These are phyloP conservation scores for Berkeleyomyces basicola DNA, from an alignment of 2,329 filamentous ascomycete species.

Conservation along the genomic window DNA sequence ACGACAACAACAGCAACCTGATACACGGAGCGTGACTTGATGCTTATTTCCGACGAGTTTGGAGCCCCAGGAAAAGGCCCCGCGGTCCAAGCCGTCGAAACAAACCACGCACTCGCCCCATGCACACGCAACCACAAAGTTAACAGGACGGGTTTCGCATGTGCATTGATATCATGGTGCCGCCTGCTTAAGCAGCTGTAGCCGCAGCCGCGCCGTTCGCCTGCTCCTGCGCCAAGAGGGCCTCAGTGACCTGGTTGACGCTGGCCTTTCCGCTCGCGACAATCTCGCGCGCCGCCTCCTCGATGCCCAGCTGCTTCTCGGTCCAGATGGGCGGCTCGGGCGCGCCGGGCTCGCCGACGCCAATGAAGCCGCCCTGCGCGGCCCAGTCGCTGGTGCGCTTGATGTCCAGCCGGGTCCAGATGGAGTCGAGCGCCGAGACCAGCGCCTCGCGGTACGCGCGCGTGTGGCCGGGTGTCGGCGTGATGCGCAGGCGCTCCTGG, in stretches of 20 bases:
- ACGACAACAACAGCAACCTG: not conserved
- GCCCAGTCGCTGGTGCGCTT: slow-evolving; percentile 92
- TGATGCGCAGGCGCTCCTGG: slow-evolving; percentile 93
- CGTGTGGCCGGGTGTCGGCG: slow-evolving; percentile 82
- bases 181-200: not conserved
- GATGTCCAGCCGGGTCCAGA: slow-evolving; percentile 78
- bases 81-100: not conserved
- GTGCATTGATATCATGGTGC: not conserved
- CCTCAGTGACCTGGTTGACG: slow-evolving; percentile 8
- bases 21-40: not conserved
- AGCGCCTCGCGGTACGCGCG: slow-evolving; percentile 69
- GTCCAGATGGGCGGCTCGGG: slow-evolving; percentile 71
- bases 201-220: not conserved
- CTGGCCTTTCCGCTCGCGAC: slow-evolving; percentile 22
- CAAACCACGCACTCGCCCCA: not conserved
- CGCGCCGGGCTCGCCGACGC: slow-evolving; percentile 60
- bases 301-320: slow-evolving; percentile 67
- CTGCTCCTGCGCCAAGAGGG: slow-evolving; percentile 8
- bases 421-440: slow-evolving; percentile 64
- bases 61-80: not conserved
- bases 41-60: not conserved
- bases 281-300: slow-evolving; percentile 47
- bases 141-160: not conserved
- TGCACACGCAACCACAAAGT: not conserved
- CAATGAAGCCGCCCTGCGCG: slow-evolving; percentile 79